A percentile compares a stretch with the other conserved stretches of the same genome.
These are phyloP conservation scores for Drechmeria coniospora DNA, from an alignment of 2,329 filamentous ascomycete genomes.

Conservation along the genomic window DNA sequence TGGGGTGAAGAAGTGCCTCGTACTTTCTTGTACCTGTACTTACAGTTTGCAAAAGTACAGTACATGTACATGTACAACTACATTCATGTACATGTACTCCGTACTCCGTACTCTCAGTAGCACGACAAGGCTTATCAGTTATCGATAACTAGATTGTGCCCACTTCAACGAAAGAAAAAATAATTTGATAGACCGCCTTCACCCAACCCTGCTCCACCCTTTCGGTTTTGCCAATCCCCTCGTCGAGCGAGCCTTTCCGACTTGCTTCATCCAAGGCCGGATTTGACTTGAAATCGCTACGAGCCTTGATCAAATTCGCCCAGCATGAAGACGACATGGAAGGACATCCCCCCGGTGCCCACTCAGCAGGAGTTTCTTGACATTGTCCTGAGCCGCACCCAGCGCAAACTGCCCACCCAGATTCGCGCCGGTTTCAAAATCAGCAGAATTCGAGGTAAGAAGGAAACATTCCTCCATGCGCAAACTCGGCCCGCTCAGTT, in stretches of 20 bases:
- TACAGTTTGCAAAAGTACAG: too few relatives aligned
- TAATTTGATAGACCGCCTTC: conserved; percentile 17
- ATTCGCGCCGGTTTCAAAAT: conserved; percentile 93
- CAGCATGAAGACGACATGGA: conserved; percentile 49
- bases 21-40: too few relatives aligned
- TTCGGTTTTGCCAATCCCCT: conserved; percentile 1
- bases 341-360: conserved; percentile 74
- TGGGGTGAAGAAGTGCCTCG: too few relatives aligned
- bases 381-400: conserved; percentile 87
- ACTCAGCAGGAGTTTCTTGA: conserved; percentile 93
- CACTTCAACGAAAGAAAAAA: conserved; percentile 12
- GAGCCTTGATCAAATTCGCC: conserved; percentile 10
- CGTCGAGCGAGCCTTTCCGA: background rate
- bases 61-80: too few relatives aligned
- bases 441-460: conserved; percentile 60
- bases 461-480: conserved; percentile 2
- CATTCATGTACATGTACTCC: too few relatives aligned
- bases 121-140: too few relatives aligned
- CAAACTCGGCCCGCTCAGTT: too few relatives aligned
- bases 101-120: too few relatives aligned
- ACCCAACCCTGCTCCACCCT: conserved; percentile 6
- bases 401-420: conserved; percentile 85
- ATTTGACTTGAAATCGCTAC: background rate
- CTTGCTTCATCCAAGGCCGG: conserved; percentile 1
- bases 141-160: too few relatives aligned